Evolutionary conservation across 305 asterid genomes (phyloP).

Genomic region (Fraxinus greggii): DNA sequence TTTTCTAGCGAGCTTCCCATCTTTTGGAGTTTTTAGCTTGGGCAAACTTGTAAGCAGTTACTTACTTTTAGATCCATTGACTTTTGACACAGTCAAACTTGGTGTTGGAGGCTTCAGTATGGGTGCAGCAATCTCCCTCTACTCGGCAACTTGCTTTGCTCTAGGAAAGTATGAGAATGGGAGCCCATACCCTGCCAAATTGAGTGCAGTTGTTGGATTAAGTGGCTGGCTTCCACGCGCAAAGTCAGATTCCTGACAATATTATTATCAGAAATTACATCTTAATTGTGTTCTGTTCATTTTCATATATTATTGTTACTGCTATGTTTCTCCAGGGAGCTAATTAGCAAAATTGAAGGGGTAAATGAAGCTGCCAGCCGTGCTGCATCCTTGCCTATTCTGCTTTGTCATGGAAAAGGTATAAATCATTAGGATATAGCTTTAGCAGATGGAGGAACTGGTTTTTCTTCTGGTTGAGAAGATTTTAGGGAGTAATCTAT

Average conservation of each 20-base stretch:
- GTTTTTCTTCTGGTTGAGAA: background rate
- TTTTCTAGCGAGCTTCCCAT: background rate
- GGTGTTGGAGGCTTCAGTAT: constrained; percentile 93
- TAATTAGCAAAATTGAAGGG: constrained; percentile 52
- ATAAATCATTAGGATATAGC: constrained; percentile 11
- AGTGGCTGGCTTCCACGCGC: constrained; percentile 91
- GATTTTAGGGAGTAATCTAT: background rate
- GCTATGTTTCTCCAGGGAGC: constrained; percentile 39
- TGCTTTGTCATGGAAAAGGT: constrained; percentile 88
- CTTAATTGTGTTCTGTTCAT: constrained; percentile 16
- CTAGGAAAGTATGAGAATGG: constrained; percentile 65
- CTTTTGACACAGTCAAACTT: constrained; percentile 55
- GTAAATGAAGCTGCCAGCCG: constrained; percentile 55
- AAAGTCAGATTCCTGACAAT: constrained; percentile 42
- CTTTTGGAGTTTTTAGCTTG: constrained; percentile 7
- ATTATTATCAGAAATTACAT: constrained; percentile 1
- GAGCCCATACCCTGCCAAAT: constrained; percentile 50
- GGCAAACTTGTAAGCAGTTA: background rate
- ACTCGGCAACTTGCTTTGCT: constrained; percentile 66
- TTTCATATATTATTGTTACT: constrained; percentile 9
- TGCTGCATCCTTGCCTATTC: constrained; percentile 75
- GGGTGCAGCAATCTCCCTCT: constrained; percentile 83
- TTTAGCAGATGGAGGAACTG: constrained; percentile 5
- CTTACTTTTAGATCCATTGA: constrained; percentile 5
- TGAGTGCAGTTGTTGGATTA: constrained; percentile 70